phyloP scores from a whole-genome alignment of 1,284 basidiomycete species.

The Marasmius fiardii region DNA sequence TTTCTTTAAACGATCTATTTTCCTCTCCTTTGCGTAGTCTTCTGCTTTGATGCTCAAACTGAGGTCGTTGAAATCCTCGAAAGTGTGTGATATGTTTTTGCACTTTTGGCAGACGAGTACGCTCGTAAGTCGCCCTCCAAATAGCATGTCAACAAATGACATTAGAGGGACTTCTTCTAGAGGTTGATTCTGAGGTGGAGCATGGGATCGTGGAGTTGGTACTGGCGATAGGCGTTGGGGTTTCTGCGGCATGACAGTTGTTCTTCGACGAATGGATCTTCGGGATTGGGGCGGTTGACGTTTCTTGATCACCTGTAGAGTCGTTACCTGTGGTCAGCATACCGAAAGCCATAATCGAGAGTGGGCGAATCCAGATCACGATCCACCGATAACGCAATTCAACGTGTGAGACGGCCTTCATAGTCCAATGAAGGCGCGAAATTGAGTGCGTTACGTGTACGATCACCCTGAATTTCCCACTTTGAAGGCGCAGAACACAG shows the following conservation, averaged over 20 bases:
- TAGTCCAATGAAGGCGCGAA: neutral
- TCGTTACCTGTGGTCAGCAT: slow-evolving; percentile 11
- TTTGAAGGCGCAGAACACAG: neutral
- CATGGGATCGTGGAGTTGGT: slow-evolving; percentile 4
- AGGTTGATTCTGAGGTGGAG: slow-evolving; percentile 20
- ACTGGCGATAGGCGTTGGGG: neutral
- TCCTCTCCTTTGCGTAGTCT: slow-evolving; percentile 62
- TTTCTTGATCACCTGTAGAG: slow-evolving; percentile 70
- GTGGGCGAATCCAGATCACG: neutral
- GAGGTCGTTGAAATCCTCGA: slow-evolving; percentile 93
- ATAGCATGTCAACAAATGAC: slow-evolving; percentile 86
- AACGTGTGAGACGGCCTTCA: neutral
- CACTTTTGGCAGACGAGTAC: slow-evolving; percentile 93
- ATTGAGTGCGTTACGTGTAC: neutral
- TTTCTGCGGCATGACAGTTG: slow-evolving; percentile 23
- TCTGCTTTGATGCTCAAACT: slow-evolving; percentile 84
- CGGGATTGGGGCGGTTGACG: slow-evolving; percentile 51
- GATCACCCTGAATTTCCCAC: too few relatives aligned
- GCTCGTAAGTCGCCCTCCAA: slow-evolving; percentile 83
- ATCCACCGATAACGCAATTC: neutral
- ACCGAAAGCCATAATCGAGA: neutral
- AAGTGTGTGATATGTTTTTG: slow-evolving; percentile 87
- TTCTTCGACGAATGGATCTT: slow-evolving; percentile 32
- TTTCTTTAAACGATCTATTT: slow-evolving; percentile 69
- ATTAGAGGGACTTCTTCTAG: slow-evolving; percentile 43